Conservation (phyloP, 1,284 basidiomycete species). For the Bondarzewia mesenterica region DNA sequence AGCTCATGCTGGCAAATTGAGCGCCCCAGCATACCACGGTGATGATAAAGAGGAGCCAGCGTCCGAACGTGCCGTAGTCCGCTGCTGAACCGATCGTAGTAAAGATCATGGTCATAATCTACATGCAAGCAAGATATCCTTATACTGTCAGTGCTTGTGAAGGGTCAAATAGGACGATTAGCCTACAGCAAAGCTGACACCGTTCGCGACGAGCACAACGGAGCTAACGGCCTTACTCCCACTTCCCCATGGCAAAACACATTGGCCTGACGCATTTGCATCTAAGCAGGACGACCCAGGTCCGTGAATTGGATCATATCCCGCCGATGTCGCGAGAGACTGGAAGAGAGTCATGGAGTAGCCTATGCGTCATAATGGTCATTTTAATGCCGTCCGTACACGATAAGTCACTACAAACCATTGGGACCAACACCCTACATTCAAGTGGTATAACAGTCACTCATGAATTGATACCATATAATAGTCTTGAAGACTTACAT, state of each 20-base stretch:
- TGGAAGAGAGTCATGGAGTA: constrained; percentile 72
- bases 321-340: constrained; percentile 56
- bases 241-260: constrained; percentile 65
- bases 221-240: constrained; percentile 68
- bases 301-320: constrained; percentile 58
- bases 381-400: neutral
- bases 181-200: constrained; percentile 68
- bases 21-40: constrained; percentile 76
- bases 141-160: constrained; percentile 8
- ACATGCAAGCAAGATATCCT: neutral
- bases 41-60: constrained; percentile 65
- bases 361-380: constrained; percentile 15
- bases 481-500: constrained; percentile 34
- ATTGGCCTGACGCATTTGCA: constrained; percentile 49
- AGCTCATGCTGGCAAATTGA: constrained; percentile 68
- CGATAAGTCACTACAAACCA: constrained; percentile 20
- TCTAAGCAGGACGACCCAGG: constrained; percentile 57
- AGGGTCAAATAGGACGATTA: constrained; percentile 20
- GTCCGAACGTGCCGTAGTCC: constrained; percentile 75
- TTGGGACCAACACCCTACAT: constrained; percentile 48
- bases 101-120: constrained; percentile 75
- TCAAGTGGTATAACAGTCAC: neutral
- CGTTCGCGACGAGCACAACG: constrained; percentile 68
- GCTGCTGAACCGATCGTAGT: constrained; percentile 77
- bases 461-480: neutral